Conservation (phyloP, 208 protist genomes). For the Trypanosoma lewisi region DNA sequence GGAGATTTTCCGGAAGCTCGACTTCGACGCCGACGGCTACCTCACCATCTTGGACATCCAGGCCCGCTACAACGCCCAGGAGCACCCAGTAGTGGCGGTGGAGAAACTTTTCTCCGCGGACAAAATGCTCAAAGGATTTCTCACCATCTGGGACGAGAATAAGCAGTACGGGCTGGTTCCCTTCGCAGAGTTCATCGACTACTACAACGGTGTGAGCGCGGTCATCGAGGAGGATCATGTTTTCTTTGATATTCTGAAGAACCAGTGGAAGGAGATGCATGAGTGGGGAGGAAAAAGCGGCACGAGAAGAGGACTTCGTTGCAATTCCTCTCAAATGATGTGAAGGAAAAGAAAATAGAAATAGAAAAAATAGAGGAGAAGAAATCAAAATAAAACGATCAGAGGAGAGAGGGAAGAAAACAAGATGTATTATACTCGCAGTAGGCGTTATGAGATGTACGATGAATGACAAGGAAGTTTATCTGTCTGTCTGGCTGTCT, state of each 20-base stretch:
- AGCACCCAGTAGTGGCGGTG: slow-evolving; percentile 78
- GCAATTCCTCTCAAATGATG: neutral
- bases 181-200: slow-evolving; percentile 89
- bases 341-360: neutral
- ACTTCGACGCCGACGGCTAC: slow-evolving; percentile 78
- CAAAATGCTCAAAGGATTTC: slow-evolving; percentile 81
- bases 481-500: neutral
- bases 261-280: slow-evolving; percentile 80
- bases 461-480: neutral
- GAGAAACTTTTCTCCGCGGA: slow-evolving; percentile 72
- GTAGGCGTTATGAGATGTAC: too few relatives aligned
- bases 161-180: slow-evolving; percentile 74
- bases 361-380: neutral
- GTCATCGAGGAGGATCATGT: slow-evolving; percentile 83
- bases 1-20: slow-evolving; percentile 74
- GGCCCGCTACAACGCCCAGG: slow-evolving; percentile 72
- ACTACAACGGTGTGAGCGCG: slow-evolving; percentile 90
- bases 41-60: slow-evolving; percentile 82
- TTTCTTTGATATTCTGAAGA: slow-evolving; percentile 78
- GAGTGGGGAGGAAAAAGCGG: neutral
- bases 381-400: slow-evolving; percentile 1
- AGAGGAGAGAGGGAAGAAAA: neutral
- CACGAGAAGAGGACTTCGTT: neutral
- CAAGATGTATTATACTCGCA: too few relatives aligned
- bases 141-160: slow-evolving; percentile 84